Base-by-base conservation (phyloP, 2,329 filamentous ascomycete species). In the Penicillium sp. region DNA sequence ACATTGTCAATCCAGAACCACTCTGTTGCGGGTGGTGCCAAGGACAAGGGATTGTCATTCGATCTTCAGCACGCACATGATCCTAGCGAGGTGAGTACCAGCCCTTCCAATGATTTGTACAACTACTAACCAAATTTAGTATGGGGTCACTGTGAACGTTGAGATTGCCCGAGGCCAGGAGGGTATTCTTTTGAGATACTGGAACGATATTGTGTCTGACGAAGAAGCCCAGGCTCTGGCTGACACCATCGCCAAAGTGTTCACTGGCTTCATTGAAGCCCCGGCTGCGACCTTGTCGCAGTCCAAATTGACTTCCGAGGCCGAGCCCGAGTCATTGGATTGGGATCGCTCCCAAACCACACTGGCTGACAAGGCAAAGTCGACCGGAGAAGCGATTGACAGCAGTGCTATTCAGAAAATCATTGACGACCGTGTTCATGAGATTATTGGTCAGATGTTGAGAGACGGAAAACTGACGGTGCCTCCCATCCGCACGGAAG, bases 1-100 rank as follows among this genome's bases (percentile, higher is more conserved):
- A 74, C 71, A 0, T 65, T 78, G 7, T 76, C 76, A 1, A 75
- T 77, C 34, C 76, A 78, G 34, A 75, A 73, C 50, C 68, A 71
- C 36, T 65, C 66, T 1, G 62, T 59, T 31, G 61, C 65, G 3
- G 66, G 65, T 16, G 61, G 58, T 19, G 52, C 60, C 6, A 62
- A 67, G 43, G 58, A 71, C 2, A 64, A 67, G 19, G 63, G 64
- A 3, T 54, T 76, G 21, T 62, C 65, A 0, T 75, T 75, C 46
- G 64, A 72, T 9, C 55, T 69, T 5, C 60, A 70, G 40, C 66
- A 69, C 50, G 70, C 68, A 29, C 63, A 75, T 47, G 75, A 76
- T 52, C 74, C 75, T 13, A 75, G 68, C 41, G 75, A 75, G 62
- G 72, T 74, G 63, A 65, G 68, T 60, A n/a, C 11, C 1, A 15